Percentiles rank a stretch among this genome's conserved stretches.
phyloP scores from a whole-genome alignment of 345 rosid genomes.

The Euphorbia pulcherrima region DNA sequence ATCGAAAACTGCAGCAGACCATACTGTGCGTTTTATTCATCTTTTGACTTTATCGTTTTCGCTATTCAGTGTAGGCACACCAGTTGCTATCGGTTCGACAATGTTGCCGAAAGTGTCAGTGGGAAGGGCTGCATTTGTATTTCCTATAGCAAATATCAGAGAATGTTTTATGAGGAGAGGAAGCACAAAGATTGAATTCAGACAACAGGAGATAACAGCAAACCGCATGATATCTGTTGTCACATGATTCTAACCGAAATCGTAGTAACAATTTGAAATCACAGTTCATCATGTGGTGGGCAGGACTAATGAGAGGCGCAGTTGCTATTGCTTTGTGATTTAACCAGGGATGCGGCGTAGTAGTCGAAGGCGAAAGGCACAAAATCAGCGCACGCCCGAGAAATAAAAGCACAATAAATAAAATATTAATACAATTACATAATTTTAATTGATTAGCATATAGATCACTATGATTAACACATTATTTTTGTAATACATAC shows the following conservation, averaged over 20 bases:
- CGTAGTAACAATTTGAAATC: constrained; percentile 20
- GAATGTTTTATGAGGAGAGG: constrained; percentile 32
- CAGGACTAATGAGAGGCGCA: constrained; percentile 78
- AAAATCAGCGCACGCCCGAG: too few species aligned
- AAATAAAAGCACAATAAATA: too few species aligned
- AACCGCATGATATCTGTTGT: neutral
- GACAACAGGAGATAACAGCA: constrained; percentile 41
- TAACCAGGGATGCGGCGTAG: constrained; percentile 47
- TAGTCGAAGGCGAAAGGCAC: too few species aligned
- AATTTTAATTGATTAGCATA: too few species aligned
- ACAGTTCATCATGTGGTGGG: constrained; percentile 80
- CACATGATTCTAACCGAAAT: neutral
- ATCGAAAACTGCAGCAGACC: too few species aligned
- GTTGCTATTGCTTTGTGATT: constrained; percentile 64
- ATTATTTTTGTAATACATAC: too few species aligned
- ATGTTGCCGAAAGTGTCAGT: constrained; percentile 43
- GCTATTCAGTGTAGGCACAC: constrained; percentile 43
- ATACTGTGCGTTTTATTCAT: too few species aligned
- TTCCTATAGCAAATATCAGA: constrained; percentile 48
- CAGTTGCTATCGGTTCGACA: constrained; percentile 46
- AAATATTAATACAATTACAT: too few species aligned
- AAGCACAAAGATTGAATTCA: constrained; percentile 38
- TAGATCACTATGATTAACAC: too few species aligned
- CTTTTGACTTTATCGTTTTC: constrained; percentile 18
- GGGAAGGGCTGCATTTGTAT: constrained; percentile 67